Evolutionary conservation across 2,329 filamentous ascomycete species (phyloP), one percentile per base, ranked within the genome.

Genomic region (Aspergillus sergii): DNA sequence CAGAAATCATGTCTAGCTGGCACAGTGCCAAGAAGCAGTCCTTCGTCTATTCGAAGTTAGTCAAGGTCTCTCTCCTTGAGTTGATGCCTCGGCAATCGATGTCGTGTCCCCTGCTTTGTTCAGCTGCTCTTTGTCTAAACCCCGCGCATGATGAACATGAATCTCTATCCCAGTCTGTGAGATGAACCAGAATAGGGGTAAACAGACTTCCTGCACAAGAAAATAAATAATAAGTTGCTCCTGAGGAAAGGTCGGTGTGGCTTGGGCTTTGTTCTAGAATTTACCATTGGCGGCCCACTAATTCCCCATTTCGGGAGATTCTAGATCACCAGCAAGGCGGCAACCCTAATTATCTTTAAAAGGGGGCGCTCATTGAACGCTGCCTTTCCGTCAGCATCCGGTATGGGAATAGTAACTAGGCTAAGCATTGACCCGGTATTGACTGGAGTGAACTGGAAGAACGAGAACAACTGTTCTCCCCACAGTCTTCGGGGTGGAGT

Each of bases 181-280:
- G 8, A 41, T 5, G 23, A 55, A 19, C n/a, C 21, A 28, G 6
- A 50, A 36, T 58, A 23, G 30, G 36, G 57, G 46, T 50, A n/a
- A 51, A 48, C 36, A 21, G 16, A 32, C 32, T 45, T 28, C 45
- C 28, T 45, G 26, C 30, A 43, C 48, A 8, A 28, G 4, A 19
- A 39, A 51, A 32, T 21, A 34, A 51, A 34, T 34, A 21, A 51
- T 2, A 16, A 26, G 32, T n/a, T 55, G 11, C 51, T 26, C n/a
- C n/a, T 39, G 36, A 23, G 9, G n/a, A 55, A 54, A 51, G 11
- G 26, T 51, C 48, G 16, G 48, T 51, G 46, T 30, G 48, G 19
- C 19, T 59, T 59, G 28, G 48, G 21, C 48, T 32, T 28, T 23
- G 58, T 59, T 59, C 58, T 59, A 59, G 58, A 59, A 59, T 59